Evolutionary conservation across 371 early-diverging fungal species (phyloP).

Genomic region (Batkoa obscura): DNA sequence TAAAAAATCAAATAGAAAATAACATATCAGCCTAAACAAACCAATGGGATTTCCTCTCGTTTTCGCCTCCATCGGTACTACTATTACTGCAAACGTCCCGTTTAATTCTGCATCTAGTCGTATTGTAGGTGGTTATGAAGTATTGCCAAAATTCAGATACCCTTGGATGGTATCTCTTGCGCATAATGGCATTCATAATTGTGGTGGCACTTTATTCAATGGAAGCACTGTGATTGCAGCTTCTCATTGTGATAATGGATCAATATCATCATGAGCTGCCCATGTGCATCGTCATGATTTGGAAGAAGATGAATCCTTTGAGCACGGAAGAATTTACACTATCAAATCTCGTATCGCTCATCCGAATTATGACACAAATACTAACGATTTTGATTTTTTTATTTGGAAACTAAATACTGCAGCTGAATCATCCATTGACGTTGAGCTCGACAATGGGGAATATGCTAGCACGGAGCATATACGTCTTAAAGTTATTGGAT

Average conservation of each 20-base stretch:
- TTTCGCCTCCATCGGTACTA: too few species aligned
- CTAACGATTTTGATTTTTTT: background rate
- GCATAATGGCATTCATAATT: background rate
- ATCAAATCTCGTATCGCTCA: background rate
- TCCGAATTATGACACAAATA: background rate
- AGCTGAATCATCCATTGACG: background rate
- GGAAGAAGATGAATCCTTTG: background rate
- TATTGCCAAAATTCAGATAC: background rate
- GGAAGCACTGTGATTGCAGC: background rate
- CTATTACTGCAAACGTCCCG: too few species aligned
- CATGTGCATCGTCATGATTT: conserved; percentile 1
- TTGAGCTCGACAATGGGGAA: background rate
- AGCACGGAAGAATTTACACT: background rate
- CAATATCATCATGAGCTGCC: background rate
- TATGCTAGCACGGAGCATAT: too few species aligned
- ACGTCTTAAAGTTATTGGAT: background rate
- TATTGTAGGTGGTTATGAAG: conserved; percentile 4
- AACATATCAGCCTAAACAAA: too few species aligned
- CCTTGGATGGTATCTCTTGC: background rate
- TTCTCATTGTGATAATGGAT: background rate
- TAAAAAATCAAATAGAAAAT: too few species aligned
- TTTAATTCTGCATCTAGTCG: background rate
- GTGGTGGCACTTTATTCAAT: conserved; percentile 6
- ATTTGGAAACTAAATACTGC: background rate
- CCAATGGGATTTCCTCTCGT: too few species aligned